phyloP scores from a whole-genome alignment of 495 filamentous ascomycete genomes.

The Bombardia bombarda region DNA sequence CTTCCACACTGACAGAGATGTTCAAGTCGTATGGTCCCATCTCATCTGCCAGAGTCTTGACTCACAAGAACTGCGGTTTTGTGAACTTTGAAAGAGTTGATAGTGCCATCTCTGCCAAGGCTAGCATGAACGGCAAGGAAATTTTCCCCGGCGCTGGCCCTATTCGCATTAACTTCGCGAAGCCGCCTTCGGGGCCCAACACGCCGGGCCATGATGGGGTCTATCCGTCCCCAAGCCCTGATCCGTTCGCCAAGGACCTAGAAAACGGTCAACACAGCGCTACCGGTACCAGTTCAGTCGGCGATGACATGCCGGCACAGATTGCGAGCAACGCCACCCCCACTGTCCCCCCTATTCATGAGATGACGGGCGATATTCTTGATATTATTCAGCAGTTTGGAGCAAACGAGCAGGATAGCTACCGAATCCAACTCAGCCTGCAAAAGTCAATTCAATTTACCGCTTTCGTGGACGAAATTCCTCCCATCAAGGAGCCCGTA shows the following conservation, averaged over 20 bases:
- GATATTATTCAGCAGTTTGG: conserved; percentile 86
- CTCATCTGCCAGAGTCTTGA: conserved; percentile 84
- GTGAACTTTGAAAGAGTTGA: conserved; percentile 92
- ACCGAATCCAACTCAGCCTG: conserved; percentile 64
- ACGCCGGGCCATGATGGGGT: conserved; percentile 76
- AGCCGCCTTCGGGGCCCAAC: conserved; percentile 79
- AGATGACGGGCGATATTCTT: conserved; percentile 74
- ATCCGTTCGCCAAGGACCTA: conserved; percentile 58
- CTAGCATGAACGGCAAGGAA: conserved; percentile 86
- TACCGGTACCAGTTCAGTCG: conserved; percentile 30
- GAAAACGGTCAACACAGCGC: conserved; percentile 30
- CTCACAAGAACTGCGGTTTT: conserved; percentile 98
- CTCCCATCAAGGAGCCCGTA: conserved; percentile 78
- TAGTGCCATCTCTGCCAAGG: conserved; percentile 82
- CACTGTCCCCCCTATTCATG: conserved; percentile 61
- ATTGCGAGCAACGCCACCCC: conserved; percentile 43
- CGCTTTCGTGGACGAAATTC: conserved; percentile 72
- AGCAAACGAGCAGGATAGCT: conserved; percentile 70
- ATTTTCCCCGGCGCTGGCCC: conserved; percentile 96
- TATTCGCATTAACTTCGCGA: conserved; percentile 92
- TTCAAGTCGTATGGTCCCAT: conserved; percentile 88
- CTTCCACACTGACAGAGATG: conserved; percentile 84
- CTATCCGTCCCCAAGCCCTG: conserved; percentile 91
- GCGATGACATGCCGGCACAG: conserved; percentile 33
- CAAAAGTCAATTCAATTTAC: conserved; percentile 67